These are phyloP conservation scores for Zizania palustris DNA, from an alignment of 202 grass and related monocot genomes.

Conservation along the genomic window DNA sequence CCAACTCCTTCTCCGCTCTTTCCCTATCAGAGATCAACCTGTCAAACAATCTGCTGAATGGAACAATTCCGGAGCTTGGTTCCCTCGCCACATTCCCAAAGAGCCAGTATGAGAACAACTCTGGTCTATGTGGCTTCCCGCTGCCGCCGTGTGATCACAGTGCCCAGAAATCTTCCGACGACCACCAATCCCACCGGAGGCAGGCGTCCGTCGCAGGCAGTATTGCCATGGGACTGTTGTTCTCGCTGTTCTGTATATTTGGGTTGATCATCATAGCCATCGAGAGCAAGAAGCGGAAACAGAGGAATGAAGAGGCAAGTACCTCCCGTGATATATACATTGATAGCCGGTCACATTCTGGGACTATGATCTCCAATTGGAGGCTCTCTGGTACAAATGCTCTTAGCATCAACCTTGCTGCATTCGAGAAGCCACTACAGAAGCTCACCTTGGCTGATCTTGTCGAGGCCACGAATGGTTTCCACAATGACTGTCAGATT, in stretches of 20 bases:
- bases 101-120: constrained; percentile 78
- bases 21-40: constrained; percentile 91
- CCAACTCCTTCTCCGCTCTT: constrained; percentile 66
- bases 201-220: constrained; percentile 69
- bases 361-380: constrained; percentile 73
- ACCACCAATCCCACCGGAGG: constrained; percentile 47
- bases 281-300: constrained; percentile 68
- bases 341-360: constrained; percentile 78
- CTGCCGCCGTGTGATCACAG: constrained; percentile 40
- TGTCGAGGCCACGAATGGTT: constrained; percentile 77
- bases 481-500: constrained; percentile 69
- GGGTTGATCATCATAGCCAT: constrained; percentile 70
- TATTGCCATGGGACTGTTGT: constrained; percentile 70
- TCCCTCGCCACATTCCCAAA: constrained; percentile 79
- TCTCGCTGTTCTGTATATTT: constrained; percentile 80
- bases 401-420: constrained; percentile 64
- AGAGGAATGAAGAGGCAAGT: constrained; percentile 59
- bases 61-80: constrained; percentile 84
- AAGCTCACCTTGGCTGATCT: constrained; percentile 84
- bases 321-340: constrained; percentile 66
- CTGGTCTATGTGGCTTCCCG: constrained; percentile 82
- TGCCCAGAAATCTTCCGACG: constrained; percentile 29
- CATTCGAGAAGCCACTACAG: constrained; percentile 74
- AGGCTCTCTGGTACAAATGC: constrained; percentile 87
- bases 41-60: constrained; percentile 87